Percentiles rank a stretch among this genome's conserved stretches.
These are phyloP conservation scores for Biscutella laevigata DNA, from an alignment of 441 rosid genomes.

Conservation along the genomic window DNA sequence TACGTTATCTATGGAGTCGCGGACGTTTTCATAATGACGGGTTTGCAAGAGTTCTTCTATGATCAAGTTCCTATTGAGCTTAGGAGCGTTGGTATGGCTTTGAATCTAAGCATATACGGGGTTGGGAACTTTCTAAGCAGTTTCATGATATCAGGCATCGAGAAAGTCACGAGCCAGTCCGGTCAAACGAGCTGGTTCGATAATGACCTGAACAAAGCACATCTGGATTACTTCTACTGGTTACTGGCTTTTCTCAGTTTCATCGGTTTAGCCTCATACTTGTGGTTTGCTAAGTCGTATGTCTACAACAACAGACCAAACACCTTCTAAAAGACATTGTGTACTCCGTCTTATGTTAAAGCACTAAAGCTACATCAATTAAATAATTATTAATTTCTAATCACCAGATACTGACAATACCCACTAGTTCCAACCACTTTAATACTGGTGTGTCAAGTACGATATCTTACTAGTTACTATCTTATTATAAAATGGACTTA, in stretches of 20 bases:
- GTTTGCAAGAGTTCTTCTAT: constrained; percentile 44
- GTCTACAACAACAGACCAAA: constrained; percentile 18
- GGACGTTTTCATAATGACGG: constrained; percentile 29
- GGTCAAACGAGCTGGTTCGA: constrained; percentile 33
- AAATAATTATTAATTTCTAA: no score
- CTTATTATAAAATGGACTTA: neutral
- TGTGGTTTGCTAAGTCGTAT: constrained; percentile 22
- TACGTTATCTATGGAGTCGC: constrained; percentile 32
- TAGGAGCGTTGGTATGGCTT: constrained; percentile 36
- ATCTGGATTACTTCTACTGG: constrained; percentile 50
- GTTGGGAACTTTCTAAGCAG: constrained; percentile 34
- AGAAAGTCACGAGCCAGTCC: constrained; percentile 14
- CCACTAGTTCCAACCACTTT: no score
- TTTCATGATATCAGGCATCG: constrained; percentile 28
- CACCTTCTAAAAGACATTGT: constrained; percentile 7
- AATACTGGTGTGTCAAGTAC: no score
- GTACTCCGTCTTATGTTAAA: no score
- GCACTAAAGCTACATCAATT: no score
- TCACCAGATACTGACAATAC: no score
- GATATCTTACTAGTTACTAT: no score
- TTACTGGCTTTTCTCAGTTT: constrained; percentile 31
- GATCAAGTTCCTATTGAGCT: constrained; percentile 37
- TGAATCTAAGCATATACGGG: no score
- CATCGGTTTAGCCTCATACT: constrained; percentile 8
- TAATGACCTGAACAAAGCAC: constrained; percentile 34